phyloP scores from a whole-genome alignment of 192 early-diverging fungal genomes.

The Podila verticillata region DNA sequence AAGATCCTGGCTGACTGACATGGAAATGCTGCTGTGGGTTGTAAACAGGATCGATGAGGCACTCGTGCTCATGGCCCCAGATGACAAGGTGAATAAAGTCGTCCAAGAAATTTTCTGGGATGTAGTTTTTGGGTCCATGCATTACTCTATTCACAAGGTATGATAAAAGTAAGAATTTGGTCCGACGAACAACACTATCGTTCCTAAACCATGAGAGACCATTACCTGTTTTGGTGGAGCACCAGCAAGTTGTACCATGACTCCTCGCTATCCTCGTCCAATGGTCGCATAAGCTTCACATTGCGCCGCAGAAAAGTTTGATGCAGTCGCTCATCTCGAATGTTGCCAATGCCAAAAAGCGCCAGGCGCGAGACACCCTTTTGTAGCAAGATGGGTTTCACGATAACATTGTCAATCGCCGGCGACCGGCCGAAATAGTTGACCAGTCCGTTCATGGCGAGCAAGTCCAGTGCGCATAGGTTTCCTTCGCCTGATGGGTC shows the following conservation, averaged over 20 bases:
- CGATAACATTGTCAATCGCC: slow-evolving; percentile 77
- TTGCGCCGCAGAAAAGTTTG: slow-evolving; percentile 77
- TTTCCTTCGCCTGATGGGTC: slow-evolving; percentile 89
- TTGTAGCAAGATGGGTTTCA: slow-evolving; percentile 83
- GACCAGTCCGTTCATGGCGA: slow-evolving; percentile 81
- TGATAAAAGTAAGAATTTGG: neutral
- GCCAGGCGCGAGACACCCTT: slow-evolving; percentile 84
- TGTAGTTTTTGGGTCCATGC: slow-evolving; percentile 85
- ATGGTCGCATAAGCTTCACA: slow-evolving; percentile 78
- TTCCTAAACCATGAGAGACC: neutral
- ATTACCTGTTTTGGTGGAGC: slow-evolving; percentile 90
- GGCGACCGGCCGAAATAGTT: slow-evolving; percentile 92
- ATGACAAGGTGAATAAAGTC: slow-evolving; percentile 85
- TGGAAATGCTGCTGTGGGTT: slow-evolving; percentile 74
- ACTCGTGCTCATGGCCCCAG: slow-evolving; percentile 99
- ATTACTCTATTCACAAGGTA: slow-evolving; percentile 56
- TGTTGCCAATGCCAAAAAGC: slow-evolving; percentile 91
- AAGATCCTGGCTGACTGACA: slow-evolving; percentile 93
- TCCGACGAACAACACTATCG: neutral
- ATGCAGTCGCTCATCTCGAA: slow-evolving; percentile 90
- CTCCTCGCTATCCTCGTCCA: slow-evolving; percentile 62
- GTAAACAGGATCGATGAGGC: slow-evolving; percentile 78
- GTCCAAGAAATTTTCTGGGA: slow-evolving; percentile 88
- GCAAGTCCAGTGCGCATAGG: slow-evolving; percentile 84
- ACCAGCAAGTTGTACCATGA: slow-evolving; percentile 94